Percentiles rank a stretch among this genome's conserved stretches.
Evolutionary conservation across 2,329 filamentous ascomycete genomes (phyloP).

Genomic region (Allantophomopsis lycopodina): DNA sequence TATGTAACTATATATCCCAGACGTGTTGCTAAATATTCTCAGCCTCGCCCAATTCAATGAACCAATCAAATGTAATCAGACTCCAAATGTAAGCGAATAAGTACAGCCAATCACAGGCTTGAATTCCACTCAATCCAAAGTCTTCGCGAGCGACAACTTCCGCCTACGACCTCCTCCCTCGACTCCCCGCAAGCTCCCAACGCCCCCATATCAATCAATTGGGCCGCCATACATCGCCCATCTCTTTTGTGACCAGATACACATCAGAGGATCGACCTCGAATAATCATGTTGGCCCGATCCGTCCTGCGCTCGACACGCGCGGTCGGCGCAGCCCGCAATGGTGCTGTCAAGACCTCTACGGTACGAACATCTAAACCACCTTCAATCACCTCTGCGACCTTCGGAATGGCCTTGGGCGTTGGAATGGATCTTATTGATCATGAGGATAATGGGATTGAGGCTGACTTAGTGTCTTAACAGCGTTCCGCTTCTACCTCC

Average conservation of each 20-base stretch:
- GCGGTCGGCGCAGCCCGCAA: slow-evolving; percentile 66
- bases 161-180: background rate
- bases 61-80: too few species aligned
- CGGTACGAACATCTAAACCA: slow-evolving; percentile 49
- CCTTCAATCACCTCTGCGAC: slow-evolving; percentile 19
- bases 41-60: too few species aligned
- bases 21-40: too few species aligned
- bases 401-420: slow-evolving; percentile 12
- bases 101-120: too few species aligned
- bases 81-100: too few species aligned
- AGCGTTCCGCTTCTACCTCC: slow-evolving; percentile 58
- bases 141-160: background rate
- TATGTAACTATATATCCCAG: too few species aligned
- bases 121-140: too few species aligned
- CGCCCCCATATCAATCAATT: background rate
- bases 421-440: slow-evolving; percentile 10
- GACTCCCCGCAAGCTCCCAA: background rate
- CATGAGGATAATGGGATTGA: slow-evolving; percentile 1
- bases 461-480: slow-evolving; percentile 3
- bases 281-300: slow-evolving; percentile 73
- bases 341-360: slow-evolving; percentile 56
- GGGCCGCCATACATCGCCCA: too few species aligned
- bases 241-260: too few species aligned
- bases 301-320: slow-evolving; percentile 80
- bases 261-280: too few species aligned